phyloP scores from a whole-genome alignment of 2,329 filamentous ascomycete species.

The Emergomyces orientalis region DNA sequence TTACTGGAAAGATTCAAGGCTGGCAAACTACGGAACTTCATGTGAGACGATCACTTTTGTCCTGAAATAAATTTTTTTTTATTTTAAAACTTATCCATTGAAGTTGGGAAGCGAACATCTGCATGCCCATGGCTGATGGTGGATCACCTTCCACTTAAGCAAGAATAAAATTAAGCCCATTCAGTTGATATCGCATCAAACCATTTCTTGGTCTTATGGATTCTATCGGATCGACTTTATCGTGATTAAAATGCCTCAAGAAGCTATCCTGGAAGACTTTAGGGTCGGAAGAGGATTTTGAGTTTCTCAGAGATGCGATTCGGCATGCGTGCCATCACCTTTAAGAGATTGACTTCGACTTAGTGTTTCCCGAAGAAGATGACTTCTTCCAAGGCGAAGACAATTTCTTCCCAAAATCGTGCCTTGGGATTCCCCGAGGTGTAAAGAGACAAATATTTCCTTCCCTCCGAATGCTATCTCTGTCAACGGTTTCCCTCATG shows the following conservation, averaged over 20 bases:
- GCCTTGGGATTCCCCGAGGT: background rate
- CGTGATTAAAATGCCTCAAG: background rate
- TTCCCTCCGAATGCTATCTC: background rate
- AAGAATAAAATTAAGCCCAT: background rate
- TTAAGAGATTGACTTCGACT: background rate
- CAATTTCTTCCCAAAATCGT: background rate
- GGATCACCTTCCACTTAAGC: background rate
- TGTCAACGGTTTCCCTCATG: background rate
- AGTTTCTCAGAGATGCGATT: background rate
- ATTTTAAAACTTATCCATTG: too few species aligned
- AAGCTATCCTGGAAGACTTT: constrained; percentile 7
- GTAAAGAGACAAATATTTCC: background rate
- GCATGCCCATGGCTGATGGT: too few species aligned
- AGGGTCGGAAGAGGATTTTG: background rate
- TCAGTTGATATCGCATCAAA: background rate
- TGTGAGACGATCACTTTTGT: too few species aligned
- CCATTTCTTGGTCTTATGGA: background rate
- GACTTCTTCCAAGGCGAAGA: background rate
- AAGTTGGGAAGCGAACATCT: too few species aligned
- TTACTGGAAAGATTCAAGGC: too few species aligned
- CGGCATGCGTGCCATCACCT: background rate
- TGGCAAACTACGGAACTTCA: too few species aligned
- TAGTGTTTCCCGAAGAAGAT: background rate
- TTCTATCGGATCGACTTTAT: too few species aligned
- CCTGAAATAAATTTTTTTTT: too few species aligned